These are phyloP conservation scores for Pyrenophora tritici-repentis DNA, from an alignment of 2,329 filamentous ascomycete genomes.

Conservation along the genomic window DNA sequence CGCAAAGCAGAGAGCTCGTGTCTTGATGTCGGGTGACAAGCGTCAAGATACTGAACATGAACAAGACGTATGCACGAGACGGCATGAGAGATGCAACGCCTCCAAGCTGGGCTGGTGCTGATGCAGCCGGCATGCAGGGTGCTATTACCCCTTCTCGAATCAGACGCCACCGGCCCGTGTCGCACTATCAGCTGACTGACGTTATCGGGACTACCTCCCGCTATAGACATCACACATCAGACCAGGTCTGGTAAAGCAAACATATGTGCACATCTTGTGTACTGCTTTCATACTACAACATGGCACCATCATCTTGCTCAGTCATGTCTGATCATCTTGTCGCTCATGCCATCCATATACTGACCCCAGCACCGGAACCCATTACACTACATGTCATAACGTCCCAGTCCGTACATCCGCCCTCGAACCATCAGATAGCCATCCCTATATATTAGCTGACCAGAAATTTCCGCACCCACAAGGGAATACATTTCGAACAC, in stretches of 20 bases:
- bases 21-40: background rate
- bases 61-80: slow-evolving; percentile 6
- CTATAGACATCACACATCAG: slow-evolving; percentile 1
- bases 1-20: background rate
- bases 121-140: slow-evolving; percentile 6
- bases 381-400: slow-evolving; percentile 24
- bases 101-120: slow-evolving; percentile 15
- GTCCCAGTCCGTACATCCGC: slow-evolving; percentile 18
- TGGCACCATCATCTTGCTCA: slow-evolving; percentile 14
- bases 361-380: slow-evolving; percentile 20
- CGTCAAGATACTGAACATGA: slow-evolving; percentile 1
- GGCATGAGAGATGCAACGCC: slow-evolving; percentile 9
- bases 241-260: background rate
- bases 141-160: slow-evolving; percentile 11
- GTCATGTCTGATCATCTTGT: slow-evolving; percentile 15
- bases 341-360: slow-evolving; percentile 24
- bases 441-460: slow-evolving; percentile 36
- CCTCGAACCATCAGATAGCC: slow-evolving; percentile 30
- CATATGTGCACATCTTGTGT: slow-evolving; percentile 15
- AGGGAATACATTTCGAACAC: slow-evolving; percentile 29
- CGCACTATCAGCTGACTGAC: slow-evolving; percentile 32
- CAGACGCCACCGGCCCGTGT: slow-evolving; percentile 4
- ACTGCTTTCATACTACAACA: slow-evolving; percentile 14
- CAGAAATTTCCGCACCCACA: slow-evolving; percentile 31
- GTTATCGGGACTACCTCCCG: slow-evolving; percentile 17